A percentile compares a stretch with the other conserved stretches of the same genome.
phyloP scores from a whole-genome alignment of 768 basidiomycete species.

The Cantharellus anzutake region DNA sequence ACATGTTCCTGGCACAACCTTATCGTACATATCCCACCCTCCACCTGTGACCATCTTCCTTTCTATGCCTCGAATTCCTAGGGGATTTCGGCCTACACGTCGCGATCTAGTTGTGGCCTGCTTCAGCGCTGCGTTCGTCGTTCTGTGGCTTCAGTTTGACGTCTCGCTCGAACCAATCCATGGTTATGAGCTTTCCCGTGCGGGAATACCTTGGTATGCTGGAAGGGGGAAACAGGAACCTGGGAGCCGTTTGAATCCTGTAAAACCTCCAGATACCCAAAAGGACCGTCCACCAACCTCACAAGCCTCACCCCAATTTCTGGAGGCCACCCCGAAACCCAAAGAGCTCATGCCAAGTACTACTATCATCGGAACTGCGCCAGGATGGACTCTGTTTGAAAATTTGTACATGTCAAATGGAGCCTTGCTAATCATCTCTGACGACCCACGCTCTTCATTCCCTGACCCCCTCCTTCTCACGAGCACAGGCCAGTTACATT shows the following conservation, averaged over 20 bases:
- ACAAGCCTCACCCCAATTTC: neutral
- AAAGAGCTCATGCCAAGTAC: slow-evolving; percentile 28
- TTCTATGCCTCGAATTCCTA: too few species aligned
- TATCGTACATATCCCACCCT: too few species aligned
- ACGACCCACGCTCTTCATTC: slow-evolving; percentile 19
- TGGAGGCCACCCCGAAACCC: neutral
- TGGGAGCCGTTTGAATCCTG: neutral
- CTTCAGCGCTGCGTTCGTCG: neutral
- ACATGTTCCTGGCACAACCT: too few species aligned
- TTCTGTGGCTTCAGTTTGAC: neutral
- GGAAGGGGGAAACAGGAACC: neutral
- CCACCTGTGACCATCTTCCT: too few species aligned
- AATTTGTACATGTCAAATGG: slow-evolving; percentile 76
- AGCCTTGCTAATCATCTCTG: slow-evolving; percentile 51
- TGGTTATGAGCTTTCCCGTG: neutral
- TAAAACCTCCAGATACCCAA: neutral
- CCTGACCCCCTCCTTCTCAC: slow-evolving; percentile 20
- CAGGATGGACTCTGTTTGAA: slow-evolving; percentile 72
- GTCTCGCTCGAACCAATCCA: neutral
- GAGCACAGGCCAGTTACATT: slow-evolving; percentile 1
- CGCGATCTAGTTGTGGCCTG: neutral
- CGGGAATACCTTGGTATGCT: neutral
- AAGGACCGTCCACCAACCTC: neutral
- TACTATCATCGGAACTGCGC: slow-evolving; percentile 40
- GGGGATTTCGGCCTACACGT: neutral